These are phyloP conservation scores for Microstroma glucosiphilum DNA, from an alignment of 1,284 basidiomycete species.

Conservation along the genomic window DNA sequence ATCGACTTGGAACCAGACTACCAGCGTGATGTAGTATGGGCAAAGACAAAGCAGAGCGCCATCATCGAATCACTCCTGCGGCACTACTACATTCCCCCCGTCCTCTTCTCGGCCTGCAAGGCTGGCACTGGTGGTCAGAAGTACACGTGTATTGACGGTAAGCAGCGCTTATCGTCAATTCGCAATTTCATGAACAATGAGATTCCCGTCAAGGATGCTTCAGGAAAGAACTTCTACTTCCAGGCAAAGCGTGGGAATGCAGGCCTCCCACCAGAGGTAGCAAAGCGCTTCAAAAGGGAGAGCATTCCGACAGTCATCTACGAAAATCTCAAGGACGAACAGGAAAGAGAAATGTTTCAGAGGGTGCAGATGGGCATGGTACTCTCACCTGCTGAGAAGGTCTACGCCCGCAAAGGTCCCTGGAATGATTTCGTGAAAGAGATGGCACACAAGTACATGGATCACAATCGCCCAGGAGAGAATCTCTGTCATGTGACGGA, in stretches of 20 bases:
- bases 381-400: constrained; percentile 34
- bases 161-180: constrained; percentile 32
- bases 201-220: constrained; percentile 2
- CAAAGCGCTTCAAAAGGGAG: constrained; percentile 5
- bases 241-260: not conserved
- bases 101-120: constrained; percentile 24
- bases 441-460: not conserved
- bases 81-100: constrained; percentile 35
- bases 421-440: not conserved
- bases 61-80: constrained; percentile 35
- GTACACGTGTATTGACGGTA: constrained; percentile 37
- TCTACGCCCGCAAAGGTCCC: constrained; percentile 16
- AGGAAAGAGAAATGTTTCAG: constrained; percentile 35
- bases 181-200: constrained; percentile 25
- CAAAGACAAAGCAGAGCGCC: constrained; percentile 26
- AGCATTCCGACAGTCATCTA: constrained; percentile 12
- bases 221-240: constrained; percentile 1
- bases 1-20: constrained; percentile 37
- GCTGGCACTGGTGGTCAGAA: constrained; percentile 9
- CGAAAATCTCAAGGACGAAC: constrained; percentile 22
- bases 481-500: not conserved
- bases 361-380: constrained; percentile 38
- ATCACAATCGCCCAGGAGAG: not conserved
- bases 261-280: not conserved
- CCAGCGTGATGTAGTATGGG: constrained; percentile 35